Base-by-base conservation (phyloP, 2,329 filamentous ascomycete genomes). In the Cercospora beticola region DNA sequence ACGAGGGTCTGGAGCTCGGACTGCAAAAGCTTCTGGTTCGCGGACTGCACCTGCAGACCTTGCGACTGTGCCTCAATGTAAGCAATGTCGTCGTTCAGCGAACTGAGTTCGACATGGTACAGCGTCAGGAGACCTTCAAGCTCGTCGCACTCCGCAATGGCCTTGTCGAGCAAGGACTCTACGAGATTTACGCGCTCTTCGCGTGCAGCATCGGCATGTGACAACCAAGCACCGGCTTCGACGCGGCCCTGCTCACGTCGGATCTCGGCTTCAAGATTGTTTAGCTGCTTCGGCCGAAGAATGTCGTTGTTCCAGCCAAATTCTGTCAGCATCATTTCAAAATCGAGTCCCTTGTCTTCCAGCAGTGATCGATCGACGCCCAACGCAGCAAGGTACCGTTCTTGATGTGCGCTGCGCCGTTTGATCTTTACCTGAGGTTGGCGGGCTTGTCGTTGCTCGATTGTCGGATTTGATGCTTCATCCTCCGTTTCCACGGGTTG, bases 51-150 rank as follows among this genome's bases (percentile, higher is more conserved):
- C 76, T 99, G 95, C 58, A 99, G 83, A 83, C 95, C 95, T 81
- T 99, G 94, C 6, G 93, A 94, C 80, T 99, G 95, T 1, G 95
- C 93, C 82, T 99, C 95, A 72, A 99, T 98, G 78, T 96, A 98
- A 3, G 93, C 90, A 74, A 99, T 96, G 75, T 99, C 95, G 61
- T 98, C 94, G 66, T 94, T 93, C 31, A 99, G 85, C 60, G 94
- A 98, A 75, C 92, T 93, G 70, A 99, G 85, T 79, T 99, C 95
- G 28, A 98, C 95, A 58, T 92, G 92, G 80, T 99, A 99, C 36
- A 99, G 82, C 0, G 95, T 99, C 63, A 99, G 83, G 46, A 99
- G 85, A 68, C 96, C 96, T 78, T 99, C 95, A 67, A 99, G 84
- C 81, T 98, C 94, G 75, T 99, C 96, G 76, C 95, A 98, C 81